A percentile compares a stretch with the other conserved stretches of the same genome.
Evolutionary conservation across 495 filamentous ascomycete genomes (phyloP).

Genomic region (Apiosordaria backusii): DNA sequence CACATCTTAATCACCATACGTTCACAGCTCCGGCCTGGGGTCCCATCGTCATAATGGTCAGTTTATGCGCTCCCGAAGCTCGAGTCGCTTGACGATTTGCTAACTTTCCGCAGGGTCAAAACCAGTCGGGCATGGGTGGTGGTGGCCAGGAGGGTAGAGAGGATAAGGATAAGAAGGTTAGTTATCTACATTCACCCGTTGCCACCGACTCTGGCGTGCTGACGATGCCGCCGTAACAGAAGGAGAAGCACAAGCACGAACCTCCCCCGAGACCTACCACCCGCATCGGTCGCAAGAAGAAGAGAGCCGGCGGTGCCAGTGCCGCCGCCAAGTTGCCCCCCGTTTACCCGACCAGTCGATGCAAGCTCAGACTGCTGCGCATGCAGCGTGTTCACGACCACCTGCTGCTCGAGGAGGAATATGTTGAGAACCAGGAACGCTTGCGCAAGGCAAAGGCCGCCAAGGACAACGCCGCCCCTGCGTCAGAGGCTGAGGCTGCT

Average conservation of each 20-base stretch:
- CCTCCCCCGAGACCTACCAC: constrained; percentile 95
- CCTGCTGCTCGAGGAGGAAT: constrained; percentile 93
- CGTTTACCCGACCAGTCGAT: constrained; percentile 91
- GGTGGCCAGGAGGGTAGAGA: constrained; percentile 50
- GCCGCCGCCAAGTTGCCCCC: constrained; percentile 91
- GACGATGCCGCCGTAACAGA: constrained; percentile 51
- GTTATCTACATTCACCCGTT: constrained; percentile 15
- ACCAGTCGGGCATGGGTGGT: constrained; percentile 81
- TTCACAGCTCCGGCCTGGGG: neutral
- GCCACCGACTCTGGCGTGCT: constrained; percentile 10
- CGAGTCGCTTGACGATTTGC: neutral
- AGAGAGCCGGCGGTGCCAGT: constrained; percentile 85
- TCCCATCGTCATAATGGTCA: constrained; percentile 28
- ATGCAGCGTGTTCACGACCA: constrained; percentile 99
- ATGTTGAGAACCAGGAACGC: constrained; percentile 97
- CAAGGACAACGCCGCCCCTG: constrained; percentile 61
- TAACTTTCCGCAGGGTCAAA: constrained; percentile 64
- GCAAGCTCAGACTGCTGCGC: constrained; percentile 92
- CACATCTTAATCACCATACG: neutral
- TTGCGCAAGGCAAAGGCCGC: constrained; percentile 83
- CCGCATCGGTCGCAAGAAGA: constrained; percentile 97
- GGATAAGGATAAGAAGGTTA: constrained; percentile 93
- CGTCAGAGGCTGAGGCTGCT: constrained; percentile 56
- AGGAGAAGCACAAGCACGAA: constrained; percentile 99
- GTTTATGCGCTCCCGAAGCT: neutral